Percentiles rank a stretch among this genome's conserved stretches.
phyloP scores from a whole-genome alignment of 179 eudicot species.

The Gypsophila paniculata region DNA sequence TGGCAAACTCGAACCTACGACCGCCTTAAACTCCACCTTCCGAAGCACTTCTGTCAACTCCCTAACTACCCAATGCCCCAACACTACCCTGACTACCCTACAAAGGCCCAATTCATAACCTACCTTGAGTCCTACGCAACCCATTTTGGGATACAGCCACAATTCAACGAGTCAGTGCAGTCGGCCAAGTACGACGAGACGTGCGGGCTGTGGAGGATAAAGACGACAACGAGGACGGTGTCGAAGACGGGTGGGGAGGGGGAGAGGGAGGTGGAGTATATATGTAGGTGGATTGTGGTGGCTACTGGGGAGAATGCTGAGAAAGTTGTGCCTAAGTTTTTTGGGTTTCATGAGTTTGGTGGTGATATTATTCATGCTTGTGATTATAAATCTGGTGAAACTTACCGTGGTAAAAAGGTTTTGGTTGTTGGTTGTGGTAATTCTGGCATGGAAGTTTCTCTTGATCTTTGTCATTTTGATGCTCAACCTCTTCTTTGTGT shows the following conservation, averaged over 20 bases:
- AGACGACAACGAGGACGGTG: slow-evolving; percentile 19
- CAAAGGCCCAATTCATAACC: slow-evolving; percentile 66
- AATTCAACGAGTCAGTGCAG: slow-evolving; percentile 71
- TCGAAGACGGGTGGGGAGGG: not conserved
- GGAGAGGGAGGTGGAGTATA: slow-evolving; percentile 64
- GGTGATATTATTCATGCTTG: slow-evolving; percentile 78
- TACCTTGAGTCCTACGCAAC: slow-evolving; percentile 75
- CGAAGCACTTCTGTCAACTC: slow-evolving; percentile 83
- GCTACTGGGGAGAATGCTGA: slow-evolving; percentile 97
- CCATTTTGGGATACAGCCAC: slow-evolving; percentile 57
- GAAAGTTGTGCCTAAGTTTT: slow-evolving; percentile 79
- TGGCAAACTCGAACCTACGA: slow-evolving; percentile 90
- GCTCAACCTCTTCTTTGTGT: slow-evolving; percentile 70
- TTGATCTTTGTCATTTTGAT: slow-evolving; percentile 78
- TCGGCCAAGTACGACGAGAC: slow-evolving; percentile 81
- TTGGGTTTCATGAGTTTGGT: slow-evolving; percentile 65
- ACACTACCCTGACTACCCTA: slow-evolving; percentile 75
- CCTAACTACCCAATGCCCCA: slow-evolving; percentile 73
- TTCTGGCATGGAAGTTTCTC: slow-evolving; percentile 98
- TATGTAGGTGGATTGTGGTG: slow-evolving; percentile 90
- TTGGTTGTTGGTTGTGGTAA: slow-evolving; percentile 94
- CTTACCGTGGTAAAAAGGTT: slow-evolving; percentile 53
- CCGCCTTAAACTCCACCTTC: slow-evolving; percentile 89
- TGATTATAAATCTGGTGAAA: slow-evolving; percentile 74
- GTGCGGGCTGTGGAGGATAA: slow-evolving; percentile 87